Base-by-base conservation (phyloP, 116 monocot genomes). In the Iris pallida region DNA sequence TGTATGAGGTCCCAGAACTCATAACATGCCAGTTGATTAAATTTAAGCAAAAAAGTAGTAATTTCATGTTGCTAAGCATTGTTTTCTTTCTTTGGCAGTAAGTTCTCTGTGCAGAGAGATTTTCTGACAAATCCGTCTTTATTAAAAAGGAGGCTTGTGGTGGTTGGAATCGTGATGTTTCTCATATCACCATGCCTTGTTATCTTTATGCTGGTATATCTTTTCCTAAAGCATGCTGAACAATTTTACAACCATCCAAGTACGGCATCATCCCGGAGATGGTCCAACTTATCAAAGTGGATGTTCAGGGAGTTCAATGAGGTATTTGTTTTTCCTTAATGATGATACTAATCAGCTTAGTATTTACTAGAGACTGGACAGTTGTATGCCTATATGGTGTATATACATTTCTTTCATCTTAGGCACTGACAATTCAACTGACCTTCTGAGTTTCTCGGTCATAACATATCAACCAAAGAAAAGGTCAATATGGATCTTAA, bases 271-370 rank as follows among this genome's bases (percentile, higher is more conserved):
- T 97, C 92, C 57, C 75, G 97, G 63, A 85, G 97, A 59, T 97
- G 97, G 97, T 97, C 97, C 49, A 97, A 92, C 66, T 78, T 97
- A 71, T 87, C 97, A 55, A 89, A 80, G 71, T 97, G 97, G 97
- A 90, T 90, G 60, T 88, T 92, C 68, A 79, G 97, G 67, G 97
- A 97, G 72, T 92, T 92, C 69, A 97, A 97, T 68, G 97, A 97
- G 97, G 97, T 97, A 82, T 17, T 71, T 59, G 13, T 61, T 5
- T 42, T 9, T 66, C 14, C 20, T 20, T 53, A 42, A 40, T 42
- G 30, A 53, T 3, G 3, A 30, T 30, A 30, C 30, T 30, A 30
- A 30, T 30, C 30, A 30, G 30, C 30, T 30, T 30, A 30, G 30
- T 30, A 30, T 30, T 30, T 30, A 30, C 30, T 30, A 30, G 30